Conservation (phyloP, 495 filamentous ascomycete species). For the Talaromyces trachyspermus region DNA sequence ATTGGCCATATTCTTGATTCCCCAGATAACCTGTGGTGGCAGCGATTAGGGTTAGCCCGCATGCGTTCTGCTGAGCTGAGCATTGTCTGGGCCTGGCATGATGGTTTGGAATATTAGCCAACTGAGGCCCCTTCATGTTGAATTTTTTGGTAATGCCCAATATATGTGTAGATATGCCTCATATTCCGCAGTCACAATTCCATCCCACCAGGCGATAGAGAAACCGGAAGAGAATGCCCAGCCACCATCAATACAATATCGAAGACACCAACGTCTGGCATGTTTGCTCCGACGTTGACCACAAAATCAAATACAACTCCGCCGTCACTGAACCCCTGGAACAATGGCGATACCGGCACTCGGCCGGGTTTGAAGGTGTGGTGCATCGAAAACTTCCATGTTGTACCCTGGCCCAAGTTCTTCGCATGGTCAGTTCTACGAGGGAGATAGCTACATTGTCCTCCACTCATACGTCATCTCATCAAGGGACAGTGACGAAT, state of each 20-base stretch:
- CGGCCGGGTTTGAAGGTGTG: conserved; percentile 46
- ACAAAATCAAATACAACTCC: conserved; percentile 55
- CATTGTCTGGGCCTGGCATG: no score
- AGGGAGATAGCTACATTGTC: conserved; percentile 58
- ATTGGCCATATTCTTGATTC: no score
- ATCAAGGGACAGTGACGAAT: conserved; percentile 28
- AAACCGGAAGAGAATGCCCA: no score
- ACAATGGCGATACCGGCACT: conserved; percentile 40
- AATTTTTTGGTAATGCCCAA: no score
- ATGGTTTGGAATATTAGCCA: no score
- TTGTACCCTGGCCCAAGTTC: conserved; percentile 48
- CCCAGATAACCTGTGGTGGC: no score
- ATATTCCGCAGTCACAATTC: no score
- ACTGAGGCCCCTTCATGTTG: no score
- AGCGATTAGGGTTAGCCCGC: no score
- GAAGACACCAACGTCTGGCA: conserved; percentile 58
- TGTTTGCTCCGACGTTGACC: conserved; percentile 51
- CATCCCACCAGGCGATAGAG: no score
- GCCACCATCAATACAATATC: conserved; percentile 52
- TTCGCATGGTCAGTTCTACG: conserved; percentile 49
- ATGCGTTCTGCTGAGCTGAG: no score
- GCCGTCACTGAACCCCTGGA: conserved; percentile 56
- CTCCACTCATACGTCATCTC: conserved; percentile 37
- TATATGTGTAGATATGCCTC: no score
- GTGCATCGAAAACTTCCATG: conserved; percentile 56